Evolutionary conservation across 2,329 filamentous ascomycete genomes (phyloP).

Genomic region (Colletotrichum siamense): DNA sequence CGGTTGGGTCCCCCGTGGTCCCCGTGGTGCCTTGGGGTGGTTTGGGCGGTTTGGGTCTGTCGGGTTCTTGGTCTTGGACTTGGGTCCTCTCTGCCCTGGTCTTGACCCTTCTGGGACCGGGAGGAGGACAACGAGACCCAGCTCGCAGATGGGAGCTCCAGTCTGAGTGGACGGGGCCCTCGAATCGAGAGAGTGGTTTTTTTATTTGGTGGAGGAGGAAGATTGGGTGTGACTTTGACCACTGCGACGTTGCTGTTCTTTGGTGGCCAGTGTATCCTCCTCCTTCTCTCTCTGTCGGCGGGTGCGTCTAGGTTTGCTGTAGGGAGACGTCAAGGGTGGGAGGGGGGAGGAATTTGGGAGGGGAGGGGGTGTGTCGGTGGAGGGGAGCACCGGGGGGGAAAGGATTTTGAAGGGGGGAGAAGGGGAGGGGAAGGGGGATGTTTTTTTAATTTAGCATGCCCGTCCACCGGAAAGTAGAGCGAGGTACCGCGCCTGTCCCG

Average conservation of each 20-base stretch:
- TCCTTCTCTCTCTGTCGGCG: not conserved
- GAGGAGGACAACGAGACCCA: constrained; percentile 14
- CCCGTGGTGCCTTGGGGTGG: not conserved
- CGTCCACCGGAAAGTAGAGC: not conserved
- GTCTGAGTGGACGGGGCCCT: not conserved
- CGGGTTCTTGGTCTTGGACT: not conserved
- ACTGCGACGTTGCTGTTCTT: not conserved
- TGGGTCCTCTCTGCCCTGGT: constrained; percentile 3
- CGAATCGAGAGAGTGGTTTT: not conserved
- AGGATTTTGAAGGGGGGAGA: not conserved
- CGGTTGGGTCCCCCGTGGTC: not conserved
- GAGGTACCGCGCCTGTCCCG: not conserved
- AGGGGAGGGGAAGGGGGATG: not conserved
- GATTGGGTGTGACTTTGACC: not conserved
- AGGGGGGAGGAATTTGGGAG: not conserved
- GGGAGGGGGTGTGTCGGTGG: not conserved
- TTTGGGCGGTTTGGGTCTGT: not conserved
- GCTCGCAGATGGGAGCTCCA: constrained; percentile 8
- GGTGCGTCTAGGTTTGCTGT: not conserved
- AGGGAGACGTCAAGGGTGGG: not conserved
- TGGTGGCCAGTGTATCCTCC: not conserved
- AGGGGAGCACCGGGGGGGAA: not conserved
- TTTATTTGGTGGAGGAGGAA: not conserved
- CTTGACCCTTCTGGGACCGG: constrained; percentile 8
- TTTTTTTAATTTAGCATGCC: constrained; percentile 4